A percentile compares a stretch with the other conserved stretches of the same genome.
Evolutionary conservation across 768 basidiomycete species (phyloP).

Genomic region (Mrakia blollopis): DNA sequence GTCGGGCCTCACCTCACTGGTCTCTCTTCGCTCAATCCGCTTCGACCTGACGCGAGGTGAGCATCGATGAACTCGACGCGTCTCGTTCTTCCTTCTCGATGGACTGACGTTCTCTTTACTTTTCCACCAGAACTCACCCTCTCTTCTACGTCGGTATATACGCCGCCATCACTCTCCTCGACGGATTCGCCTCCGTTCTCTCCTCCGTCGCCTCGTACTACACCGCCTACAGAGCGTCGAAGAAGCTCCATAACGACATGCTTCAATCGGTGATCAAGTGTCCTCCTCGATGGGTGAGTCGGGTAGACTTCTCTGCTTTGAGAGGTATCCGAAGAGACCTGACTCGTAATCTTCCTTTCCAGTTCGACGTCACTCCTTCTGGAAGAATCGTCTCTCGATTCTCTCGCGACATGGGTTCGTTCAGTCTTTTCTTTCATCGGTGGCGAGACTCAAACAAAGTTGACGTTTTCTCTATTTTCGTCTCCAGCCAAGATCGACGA

Average conservation of each 20-base stretch:
- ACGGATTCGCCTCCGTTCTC: conserved; percentile 48
- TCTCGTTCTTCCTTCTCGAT: background rate
- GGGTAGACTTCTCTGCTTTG: too few species aligned
- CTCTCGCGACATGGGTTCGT: conserved; percentile 56
- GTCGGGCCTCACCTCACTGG: background rate
- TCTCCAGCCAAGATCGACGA: background rate
- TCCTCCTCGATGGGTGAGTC: conserved; percentile 57
- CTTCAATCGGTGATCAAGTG: conserved; percentile 70
- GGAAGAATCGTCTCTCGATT: conserved; percentile 47
- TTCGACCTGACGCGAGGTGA: background rate
- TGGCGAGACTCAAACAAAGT: too few species aligned
- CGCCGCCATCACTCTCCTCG: conserved; percentile 52
- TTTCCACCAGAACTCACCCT: conserved; percentile 47
- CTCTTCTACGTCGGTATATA: conserved; percentile 59
- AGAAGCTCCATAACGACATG: conserved; percentile 49
- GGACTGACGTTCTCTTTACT: background rate
- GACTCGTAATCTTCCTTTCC: too few species aligned
- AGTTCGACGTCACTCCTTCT: conserved; percentile 67
- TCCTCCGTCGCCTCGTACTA: conserved; percentile 50
- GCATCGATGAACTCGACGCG: background rate
- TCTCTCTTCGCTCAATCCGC: background rate
- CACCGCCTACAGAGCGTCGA: conserved; percentile 36
- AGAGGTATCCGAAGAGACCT: too few species aligned
- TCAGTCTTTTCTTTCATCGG: too few species aligned
- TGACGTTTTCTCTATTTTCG: too few species aligned